Evolutionary conservation across 805 yeast species (phyloP), one percentile per base, ranked within the genome.

Genomic region (Cyberlindnera bimundalis): DNA sequence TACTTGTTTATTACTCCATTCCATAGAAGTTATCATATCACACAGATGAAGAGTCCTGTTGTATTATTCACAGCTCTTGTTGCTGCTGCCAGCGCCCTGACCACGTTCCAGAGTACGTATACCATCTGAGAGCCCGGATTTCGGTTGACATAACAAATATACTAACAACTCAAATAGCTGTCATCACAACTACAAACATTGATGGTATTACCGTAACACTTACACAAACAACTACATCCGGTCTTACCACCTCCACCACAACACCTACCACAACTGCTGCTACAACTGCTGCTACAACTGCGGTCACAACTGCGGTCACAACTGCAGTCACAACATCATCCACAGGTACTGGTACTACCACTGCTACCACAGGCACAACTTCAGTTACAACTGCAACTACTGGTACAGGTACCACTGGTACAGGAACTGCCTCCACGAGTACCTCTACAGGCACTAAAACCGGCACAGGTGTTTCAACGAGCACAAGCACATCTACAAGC

Each of bases 111-210:
- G n/a, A 38, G 36, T 33, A 33, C n/a, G 36, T 32, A n/a, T 27
- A 11, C 23, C 19, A n/a, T 9, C 18, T n/a, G n/a, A n/a, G n/a
- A n/a, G n/a, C n/a, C n/a, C 14, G 5, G 19, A 29, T 7, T 15
- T n/a, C 19, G 33, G 5, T 13, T 10, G 24, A 30, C 17, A 24
- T 11, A 18, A 30, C 19, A 32, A n/a, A 39, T 39, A 26, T 27
- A 43, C 43, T 39, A 43, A 43, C 46, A 35, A 15, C 17, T 12
- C 12, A 16, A 10, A 20, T 34, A 40, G 35, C 56, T 8, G 42
- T 58, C 45, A 25, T 55, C 44, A 38, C 55, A 37, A 39, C 61
- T 43, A 44, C 60, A 24, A 47, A 59, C 42, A 40, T 45, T 37
- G 36, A 45, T n/a, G 59, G 57, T 37, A 37, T 48, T 26, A 39